Base-by-base conservation (phyloP, 306 rosid genomes). In the Quercus alba region DNA sequence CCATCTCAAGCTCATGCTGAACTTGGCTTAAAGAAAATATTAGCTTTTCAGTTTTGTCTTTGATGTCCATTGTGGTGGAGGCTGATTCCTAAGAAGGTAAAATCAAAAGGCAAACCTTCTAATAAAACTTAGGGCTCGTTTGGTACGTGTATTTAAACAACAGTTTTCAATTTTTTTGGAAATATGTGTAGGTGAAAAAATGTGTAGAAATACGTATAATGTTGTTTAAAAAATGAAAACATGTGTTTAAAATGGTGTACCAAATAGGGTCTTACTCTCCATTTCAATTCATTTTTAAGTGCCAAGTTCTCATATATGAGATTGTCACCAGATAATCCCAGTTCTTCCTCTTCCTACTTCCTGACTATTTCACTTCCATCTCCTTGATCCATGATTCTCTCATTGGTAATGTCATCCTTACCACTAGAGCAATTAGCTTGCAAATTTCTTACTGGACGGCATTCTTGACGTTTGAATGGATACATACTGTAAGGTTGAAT, bases 31-130 rank as follows among this genome's bases (percentile, higher is more conserved):
- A 79, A 83, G 91, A 90, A 63, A 74, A 74, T 51, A 82, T 85
- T 78, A 92, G 78, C 84, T 82, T 90, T 71, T 92, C 92, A 77
- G 89, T 87, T 85, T 91, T 89, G 46, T 95, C 97, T 85, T 90
- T 89, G 78, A 88, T 75, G 72, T 93, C 97, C 84, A 80, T 91
- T 58, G 81, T 87, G 84, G 82, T 90, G 72, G 99, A 86, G 78
- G 99, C 79, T 57, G 93, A 89, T 81, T 95, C 97, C 84, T 95
- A 93, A 87, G 83, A 90, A 80, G 71, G 92, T 90, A 70, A 95
- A 90, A 85, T 91, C 94, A 85, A 93, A 95, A 81, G 85, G 91
- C 86, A 93, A 85, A 41, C 99, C 97, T 56, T 93, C 99, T 33
- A 93, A 80, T 82, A 95, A 81, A 83, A 26, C 28, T 26, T 26